A percentile compares a stretch with the other conserved stretches of the same genome.
These are phyloP conservation scores for Wickerhamomyces sydowiorum DNA, from an alignment of 805 yeast species.

Conservation along the genomic window DNA sequence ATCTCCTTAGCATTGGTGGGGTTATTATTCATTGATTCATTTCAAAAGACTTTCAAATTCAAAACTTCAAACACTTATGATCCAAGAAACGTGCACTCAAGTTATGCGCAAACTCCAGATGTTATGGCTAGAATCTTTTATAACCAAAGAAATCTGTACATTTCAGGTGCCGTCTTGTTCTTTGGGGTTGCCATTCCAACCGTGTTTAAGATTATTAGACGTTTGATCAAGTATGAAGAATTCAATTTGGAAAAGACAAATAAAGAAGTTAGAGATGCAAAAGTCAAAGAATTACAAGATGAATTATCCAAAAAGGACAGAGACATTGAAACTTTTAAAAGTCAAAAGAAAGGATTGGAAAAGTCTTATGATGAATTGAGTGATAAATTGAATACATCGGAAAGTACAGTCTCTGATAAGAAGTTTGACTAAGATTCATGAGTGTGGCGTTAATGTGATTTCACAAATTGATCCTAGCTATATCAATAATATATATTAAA, in stretches of 20 bases:
- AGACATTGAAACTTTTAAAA: slow-evolving; percentile 41
- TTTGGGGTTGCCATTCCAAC: slow-evolving; percentile 49
- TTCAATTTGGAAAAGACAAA: slow-evolving; percentile 17
- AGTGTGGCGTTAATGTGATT: too few species aligned
- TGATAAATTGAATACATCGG: slow-evolving; percentile 14
- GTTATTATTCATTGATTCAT: slow-evolving; percentile 49
- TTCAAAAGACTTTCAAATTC: slow-evolving; percentile 34
- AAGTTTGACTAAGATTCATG: slow-evolving; percentile 19
- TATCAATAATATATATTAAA: too few species aligned
- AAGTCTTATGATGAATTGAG: slow-evolving; percentile 39
- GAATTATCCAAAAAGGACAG: slow-evolving; percentile 33
- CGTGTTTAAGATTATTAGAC: slow-evolving; percentile 44
- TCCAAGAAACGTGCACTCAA: slow-evolving; percentile 15
- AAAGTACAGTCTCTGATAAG: slow-evolving; percentile 10
- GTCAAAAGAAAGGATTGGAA: slow-evolving; percentile 48
- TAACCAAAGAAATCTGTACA: slow-evolving; percentile 56
- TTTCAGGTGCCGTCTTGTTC: slow-evolving; percentile 58
- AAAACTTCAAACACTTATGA: slow-evolving; percentile 23
- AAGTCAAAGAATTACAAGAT: slow-evolving; percentile 27
- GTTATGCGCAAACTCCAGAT: slow-evolving; percentile 35
- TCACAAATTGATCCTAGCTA: too few species aligned
- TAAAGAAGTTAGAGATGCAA: slow-evolving; percentile 9
- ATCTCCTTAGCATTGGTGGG: slow-evolving; percentile 39
- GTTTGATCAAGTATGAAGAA: slow-evolving; percentile 44
- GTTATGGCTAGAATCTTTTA: slow-evolving; percentile 55